A percentile compares a stretch with the other conserved stretches of the same genome.
These are phyloP conservation scores for Ceratocystis ficicola DNA, from an alignment of 2,329 filamentous ascomycete species.

Conservation along the genomic window DNA sequence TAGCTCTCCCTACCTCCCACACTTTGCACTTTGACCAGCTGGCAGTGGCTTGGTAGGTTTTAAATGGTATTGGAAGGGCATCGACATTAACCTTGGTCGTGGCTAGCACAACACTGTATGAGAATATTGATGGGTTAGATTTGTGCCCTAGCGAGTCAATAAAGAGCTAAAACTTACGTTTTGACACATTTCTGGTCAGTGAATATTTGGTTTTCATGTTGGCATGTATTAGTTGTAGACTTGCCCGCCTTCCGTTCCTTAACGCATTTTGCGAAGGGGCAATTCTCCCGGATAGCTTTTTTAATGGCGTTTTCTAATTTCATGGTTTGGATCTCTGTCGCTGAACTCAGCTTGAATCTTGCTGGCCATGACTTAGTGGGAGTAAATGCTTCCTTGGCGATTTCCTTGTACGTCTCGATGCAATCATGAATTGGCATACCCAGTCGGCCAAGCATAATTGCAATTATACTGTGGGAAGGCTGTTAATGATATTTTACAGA, in stretches of 20 bases:
- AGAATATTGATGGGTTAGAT: background rate
- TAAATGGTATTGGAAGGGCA: constrained; percentile 25
- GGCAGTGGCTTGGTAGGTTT: constrained; percentile 25
- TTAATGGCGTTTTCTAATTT: background rate
- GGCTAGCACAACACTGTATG: background rate
- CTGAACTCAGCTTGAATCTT: background rate
- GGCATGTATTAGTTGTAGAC: background rate
- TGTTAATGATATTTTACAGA: background rate
- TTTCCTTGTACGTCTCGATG: background rate
- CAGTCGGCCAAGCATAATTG: background rate
- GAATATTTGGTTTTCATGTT: background rate
- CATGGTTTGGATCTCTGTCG: background rate
- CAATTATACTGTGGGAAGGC: background rate
- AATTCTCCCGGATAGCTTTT: background rate
- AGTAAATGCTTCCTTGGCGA: background rate
- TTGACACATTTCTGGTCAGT: background rate
- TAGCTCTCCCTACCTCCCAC: constrained; percentile 28
- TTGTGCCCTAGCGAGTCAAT: background rate
- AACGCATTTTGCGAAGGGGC: background rate
- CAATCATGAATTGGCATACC: background rate
- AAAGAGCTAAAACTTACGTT: background rate
- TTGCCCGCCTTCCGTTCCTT: background rate
- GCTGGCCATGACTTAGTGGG: background rate
- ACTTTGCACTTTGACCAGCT: constrained; percentile 25
- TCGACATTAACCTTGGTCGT: background rate